Evolutionary conservation across 2,329 filamentous ascomycete genomes (phyloP), one percentile per base, ranked within the genome.

Genomic region (Anisogramma anomala): DNA sequence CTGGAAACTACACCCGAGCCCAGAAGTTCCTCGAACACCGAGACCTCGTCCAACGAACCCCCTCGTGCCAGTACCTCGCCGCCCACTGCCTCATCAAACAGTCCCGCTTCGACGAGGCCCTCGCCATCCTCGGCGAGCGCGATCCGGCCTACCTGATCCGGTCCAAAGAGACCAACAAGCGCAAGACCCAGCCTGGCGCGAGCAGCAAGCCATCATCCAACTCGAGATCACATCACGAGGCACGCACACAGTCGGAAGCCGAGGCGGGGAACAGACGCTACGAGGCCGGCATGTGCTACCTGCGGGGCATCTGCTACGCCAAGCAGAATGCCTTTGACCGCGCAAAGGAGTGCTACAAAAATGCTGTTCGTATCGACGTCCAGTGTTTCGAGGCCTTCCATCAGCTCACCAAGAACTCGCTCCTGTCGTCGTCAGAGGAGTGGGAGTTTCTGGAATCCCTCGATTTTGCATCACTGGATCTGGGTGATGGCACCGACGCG

Each of bases 351-450:
- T 96, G 91, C 65, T 98, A 96, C 71, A 96, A 95, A 65, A 86
- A 94, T 54, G 91, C 91, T 2, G 87, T 96, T 33, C 79, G 84
- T 47, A 95, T 98, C 55, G 91, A 98, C 57, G 88, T 96, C 3
- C 88, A 94, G 60, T 98, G 91, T 63, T 96, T 94, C 57, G 91
- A 98, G 62, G 91, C 91, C 0, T 96, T 98, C 56, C 88, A 95
- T 53, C 88, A 96, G 65, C 74, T 98, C 41, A 95, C 96, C 79
- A 86, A 87, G 64, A 98, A 98, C 64, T 84, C 84, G 15, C 71
- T 98, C 47, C 83, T 98, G 76, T 77, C 77, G 35, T 78, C 79
- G 0, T 79, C 84, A 26, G 88, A 95, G 60, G 88, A 95, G 58
- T 85, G 89, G 74, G 74, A 80, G 36, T 94, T 95, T 48, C 71